Conservation (phyloP, 164 flowering plant genomes). For the Tetracentron sinense region DNA sequence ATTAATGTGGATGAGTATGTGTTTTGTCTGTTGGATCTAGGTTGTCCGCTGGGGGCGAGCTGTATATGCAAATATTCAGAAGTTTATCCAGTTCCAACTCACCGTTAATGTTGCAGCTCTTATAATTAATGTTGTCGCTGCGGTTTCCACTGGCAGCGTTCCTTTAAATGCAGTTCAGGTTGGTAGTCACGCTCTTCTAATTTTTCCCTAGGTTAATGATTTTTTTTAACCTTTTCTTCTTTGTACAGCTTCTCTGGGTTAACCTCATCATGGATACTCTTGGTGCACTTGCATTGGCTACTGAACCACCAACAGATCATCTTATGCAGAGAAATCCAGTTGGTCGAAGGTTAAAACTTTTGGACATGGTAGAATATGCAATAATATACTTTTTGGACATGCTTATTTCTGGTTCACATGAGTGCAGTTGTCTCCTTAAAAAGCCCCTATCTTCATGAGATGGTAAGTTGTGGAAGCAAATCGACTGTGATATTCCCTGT, state of each 20-base stretch:
- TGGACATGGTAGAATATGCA: not conserved
- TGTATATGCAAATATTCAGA: conserved; percentile 93
- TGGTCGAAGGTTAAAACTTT: conserved; percentile 64
- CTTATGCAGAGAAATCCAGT: conserved; percentile 85
- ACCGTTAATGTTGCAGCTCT: conserved; percentile 97
- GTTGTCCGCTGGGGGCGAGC: conserved; percentile 99
- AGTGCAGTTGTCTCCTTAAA: too few relatives aligned
- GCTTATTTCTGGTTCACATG: too few relatives aligned
- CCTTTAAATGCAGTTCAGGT: conserved; percentile 96
- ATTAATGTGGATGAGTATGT: too few relatives aligned
- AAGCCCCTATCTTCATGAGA: too few relatives aligned
- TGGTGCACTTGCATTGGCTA: conserved; percentile 95
- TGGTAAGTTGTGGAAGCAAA: too few relatives aligned
- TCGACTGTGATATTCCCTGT: too few relatives aligned
- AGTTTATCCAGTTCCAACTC: conserved; percentile 94
- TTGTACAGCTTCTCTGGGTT: conserved; percentile 88
- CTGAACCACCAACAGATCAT: conserved; percentile 96
- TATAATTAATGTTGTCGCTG: conserved; percentile 82
- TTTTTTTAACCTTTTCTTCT: not conserved
- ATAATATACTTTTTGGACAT: not conserved
- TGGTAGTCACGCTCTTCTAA: conserved; percentile 2
- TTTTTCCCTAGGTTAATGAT: not conserved
- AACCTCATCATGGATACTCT: conserved; percentile 98
- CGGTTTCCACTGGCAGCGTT: conserved; percentile 76
- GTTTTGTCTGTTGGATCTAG: conserved; percentile 29